Evolutionary conservation across 208 protist species (phyloP).

Genomic region (Phytomonas sp.): DNA sequence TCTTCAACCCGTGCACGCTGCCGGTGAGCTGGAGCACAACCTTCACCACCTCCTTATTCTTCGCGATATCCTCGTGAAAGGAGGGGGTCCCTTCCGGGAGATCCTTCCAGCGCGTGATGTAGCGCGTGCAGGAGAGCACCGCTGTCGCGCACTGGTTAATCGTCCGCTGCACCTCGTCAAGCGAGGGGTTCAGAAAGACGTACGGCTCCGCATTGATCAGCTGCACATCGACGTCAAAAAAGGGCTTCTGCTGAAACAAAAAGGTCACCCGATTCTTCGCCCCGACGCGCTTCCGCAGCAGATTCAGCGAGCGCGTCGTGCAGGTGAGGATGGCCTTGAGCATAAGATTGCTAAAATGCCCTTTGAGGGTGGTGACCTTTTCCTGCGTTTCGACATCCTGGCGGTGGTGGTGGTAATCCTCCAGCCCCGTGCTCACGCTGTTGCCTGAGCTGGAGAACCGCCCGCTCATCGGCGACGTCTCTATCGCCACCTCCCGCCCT

Average conservation of each 20-base stretch:
- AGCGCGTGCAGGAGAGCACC: slow-evolving; percentile 88
- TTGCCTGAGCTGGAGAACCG: slow-evolving; percentile 12
- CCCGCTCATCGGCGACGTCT: slow-evolving; percentile 90
- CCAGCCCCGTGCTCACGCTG: slow-evolving; percentile 45
- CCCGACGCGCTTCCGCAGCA: slow-evolving; percentile 90
- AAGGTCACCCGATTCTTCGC: slow-evolving; percentile 88
- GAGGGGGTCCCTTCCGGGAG: slow-evolving; percentile 24
- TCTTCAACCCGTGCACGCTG: slow-evolving; percentile 88
- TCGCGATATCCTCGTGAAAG: slow-evolving; percentile 91
- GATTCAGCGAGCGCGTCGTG: slow-evolving; percentile 84
- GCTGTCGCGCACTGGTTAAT: slow-evolving; percentile 91
- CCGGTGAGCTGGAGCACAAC: slow-evolving; percentile 92
- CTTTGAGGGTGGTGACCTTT: slow-evolving; percentile 77
- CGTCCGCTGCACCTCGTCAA: slow-evolving; percentile 93
- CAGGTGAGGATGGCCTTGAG: slow-evolving; percentile 89
- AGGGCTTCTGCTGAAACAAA: slow-evolving; percentile 88
- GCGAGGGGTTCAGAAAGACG: slow-evolving; percentile 88
- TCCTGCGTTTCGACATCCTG: slow-evolving; percentile 59
- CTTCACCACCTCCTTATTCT: slow-evolving; percentile 93
- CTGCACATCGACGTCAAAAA: slow-evolving; percentile 95
- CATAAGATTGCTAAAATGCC: slow-evolving; percentile 88
- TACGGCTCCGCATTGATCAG: slow-evolving; percentile 88
- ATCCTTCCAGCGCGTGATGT: slow-evolving; percentile 73
- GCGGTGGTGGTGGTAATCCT: slow-evolving; percentile 33
- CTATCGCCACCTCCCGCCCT: slow-evolving; percentile 49